Conservation (phyloP, 352 stramenopile species). For the Aphanomyces astaci region DNA sequence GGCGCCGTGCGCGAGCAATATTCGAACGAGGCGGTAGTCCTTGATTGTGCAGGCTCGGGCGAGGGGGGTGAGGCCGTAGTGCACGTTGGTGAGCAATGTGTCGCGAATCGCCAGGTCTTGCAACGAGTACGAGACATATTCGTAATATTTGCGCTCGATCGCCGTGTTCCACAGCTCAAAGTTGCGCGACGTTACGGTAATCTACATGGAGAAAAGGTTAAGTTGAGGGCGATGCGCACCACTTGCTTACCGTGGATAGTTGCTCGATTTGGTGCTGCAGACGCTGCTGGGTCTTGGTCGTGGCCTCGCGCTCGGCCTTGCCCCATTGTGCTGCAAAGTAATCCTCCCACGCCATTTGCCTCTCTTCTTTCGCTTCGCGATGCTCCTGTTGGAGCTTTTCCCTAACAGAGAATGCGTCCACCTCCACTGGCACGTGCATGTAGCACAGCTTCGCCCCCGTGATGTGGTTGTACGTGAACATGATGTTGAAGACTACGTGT, state of each 20-base stretch:
- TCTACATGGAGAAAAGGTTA: neutral
- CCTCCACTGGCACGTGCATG: slow-evolving; percentile 1
- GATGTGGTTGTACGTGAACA: neutral
- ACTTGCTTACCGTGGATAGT: slow-evolving; percentile 10
- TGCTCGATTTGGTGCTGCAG: slow-evolving; percentile 12
- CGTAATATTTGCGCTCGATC: slow-evolving; percentile 12
- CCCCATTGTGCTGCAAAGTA: slow-evolving; percentile 7
- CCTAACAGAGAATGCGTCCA: neutral
- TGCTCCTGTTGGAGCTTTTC: neutral
- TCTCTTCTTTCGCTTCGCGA: slow-evolving; percentile 5
- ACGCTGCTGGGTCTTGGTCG: neutral
- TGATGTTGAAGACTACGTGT: neutral
- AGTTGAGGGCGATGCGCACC: neutral
- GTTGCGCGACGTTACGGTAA: slow-evolving; percentile 5
- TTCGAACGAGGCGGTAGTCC: neutral
- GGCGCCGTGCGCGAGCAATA: slow-evolving; percentile 11
- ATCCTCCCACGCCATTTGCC: slow-evolving; percentile 20
- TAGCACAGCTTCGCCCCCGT: slow-evolving; percentile 1
- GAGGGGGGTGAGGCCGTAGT: slow-evolving; percentile 17
- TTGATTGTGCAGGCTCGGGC: slow-evolving; percentile 3
- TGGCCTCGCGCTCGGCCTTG: neutral
- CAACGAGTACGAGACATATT: slow-evolving; percentile 13
- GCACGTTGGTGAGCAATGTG: slow-evolving; percentile 6
- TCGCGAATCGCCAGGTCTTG: neutral
- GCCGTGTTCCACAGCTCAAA: slow-evolving; percentile 22